A percentile compares a stretch with the other conserved stretches of the same genome.
Conservation (phyloP, 345 rosid species). For the Citrus unshiu region DNA sequence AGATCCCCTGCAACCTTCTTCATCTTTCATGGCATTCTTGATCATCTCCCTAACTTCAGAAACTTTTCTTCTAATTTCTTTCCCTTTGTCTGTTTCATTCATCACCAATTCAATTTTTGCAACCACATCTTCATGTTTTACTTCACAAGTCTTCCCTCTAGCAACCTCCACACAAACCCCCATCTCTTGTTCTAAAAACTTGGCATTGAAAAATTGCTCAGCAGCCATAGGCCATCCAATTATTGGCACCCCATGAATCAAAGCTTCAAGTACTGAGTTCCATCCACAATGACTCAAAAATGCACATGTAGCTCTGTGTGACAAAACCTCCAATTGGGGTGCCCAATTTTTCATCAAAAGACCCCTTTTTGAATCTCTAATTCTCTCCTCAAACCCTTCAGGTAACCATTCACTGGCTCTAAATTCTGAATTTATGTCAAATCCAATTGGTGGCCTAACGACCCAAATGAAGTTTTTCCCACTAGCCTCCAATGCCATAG, state of each 20-base stretch:
- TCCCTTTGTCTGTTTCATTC: constrained; percentile 45
- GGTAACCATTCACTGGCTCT: constrained; percentile 29
- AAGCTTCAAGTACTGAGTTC: constrained; percentile 36
- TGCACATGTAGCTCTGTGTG: constrained; percentile 20
- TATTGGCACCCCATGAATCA: constrained; percentile 23
- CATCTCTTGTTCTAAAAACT: constrained; percentile 20
- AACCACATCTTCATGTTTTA: constrained; percentile 32
- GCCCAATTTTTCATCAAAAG: constrained; percentile 16
- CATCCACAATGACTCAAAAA: constrained; percentile 42
- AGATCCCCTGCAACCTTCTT: constrained; percentile 20
- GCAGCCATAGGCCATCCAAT: constrained; percentile 30
- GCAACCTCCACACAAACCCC: constrained; percentile 33
- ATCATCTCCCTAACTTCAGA: constrained; percentile 31
- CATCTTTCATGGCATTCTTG: constrained; percentile 29
- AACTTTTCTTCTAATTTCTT: constrained; percentile 45
- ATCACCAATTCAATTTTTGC: constrained; percentile 46
- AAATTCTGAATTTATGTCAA: constrained; percentile 32
- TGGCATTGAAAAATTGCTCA: constrained; percentile 30
- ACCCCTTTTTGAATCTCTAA: constrained; percentile 12
- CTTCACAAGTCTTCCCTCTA: constrained; percentile 21
- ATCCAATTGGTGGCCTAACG: constrained; percentile 26
- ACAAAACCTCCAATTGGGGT: constrained; percentile 28
- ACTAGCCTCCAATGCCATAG: constrained; percentile 12
- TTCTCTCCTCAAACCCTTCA: constrained; percentile 28
- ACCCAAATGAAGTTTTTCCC: constrained; percentile 31